Base-by-base conservation (phyloP, 2,329 filamentous ascomycete genomes). In the Neofusicoccum cordaticola region DNA sequence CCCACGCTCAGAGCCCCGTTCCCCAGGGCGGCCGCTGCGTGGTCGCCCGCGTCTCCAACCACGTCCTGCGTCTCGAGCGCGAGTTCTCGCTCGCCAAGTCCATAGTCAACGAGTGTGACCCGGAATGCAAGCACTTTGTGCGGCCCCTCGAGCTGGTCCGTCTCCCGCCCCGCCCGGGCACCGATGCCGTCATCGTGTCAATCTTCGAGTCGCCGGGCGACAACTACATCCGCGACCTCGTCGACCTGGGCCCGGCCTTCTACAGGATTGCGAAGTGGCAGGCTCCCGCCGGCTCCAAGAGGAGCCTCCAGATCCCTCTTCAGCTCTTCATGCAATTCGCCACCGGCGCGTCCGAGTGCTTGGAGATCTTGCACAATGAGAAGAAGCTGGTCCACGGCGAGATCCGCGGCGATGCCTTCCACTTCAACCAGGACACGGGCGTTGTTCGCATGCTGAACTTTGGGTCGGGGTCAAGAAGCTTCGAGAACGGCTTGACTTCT, bases 281-380 rank as follows among this genome's bases (percentile, higher is more conserved):
- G 37, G 56, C 34, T 2, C 51, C 51, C 2, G 13, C 45, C 12
- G 63, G 53, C 12, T 68, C 69, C 19, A 64, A 58, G 39, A 53
- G 56, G 1, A 81, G 82, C 17, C 82, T 85, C 17, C 85, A 86
- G 42, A 87, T 95, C 48, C 87, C 89, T 51, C 80, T 97, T 5
- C 84, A 90, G 52, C 83, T 86, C 15, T 97, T 97, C 71, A 84
- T 98, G 34, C 90, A 96, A 71, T 97, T 97, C 73, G 94, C 93
- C 35, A 91, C 97, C 65, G 93, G 93, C 27, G 91, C 93, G 1
- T 87, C 90, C 5, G 87, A 96, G 75, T 96, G 92, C 73, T 79
- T 96, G 53, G 93, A 97, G 76, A 88, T 96, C 52, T 80, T 98
- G n/a, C 94, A 98, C 71, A 93, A 97, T 77, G 89, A 90, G 8